phyloP scores from a whole-genome alignment of 1,284 basidiomycete genomes.

The Pyrrhoderma lamaoense region DNA sequence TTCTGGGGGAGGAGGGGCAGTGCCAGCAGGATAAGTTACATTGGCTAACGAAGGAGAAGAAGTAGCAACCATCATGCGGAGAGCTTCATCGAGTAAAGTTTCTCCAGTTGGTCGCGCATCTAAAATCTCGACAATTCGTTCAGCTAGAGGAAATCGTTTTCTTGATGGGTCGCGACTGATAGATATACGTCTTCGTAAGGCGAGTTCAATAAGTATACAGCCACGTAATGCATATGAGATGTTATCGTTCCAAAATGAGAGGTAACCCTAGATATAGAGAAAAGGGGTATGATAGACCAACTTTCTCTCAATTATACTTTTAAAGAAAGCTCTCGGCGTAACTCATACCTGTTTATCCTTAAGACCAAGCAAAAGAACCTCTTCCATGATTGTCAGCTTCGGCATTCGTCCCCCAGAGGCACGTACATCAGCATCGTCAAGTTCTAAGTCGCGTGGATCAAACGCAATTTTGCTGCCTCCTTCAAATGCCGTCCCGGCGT shows the following conservation, averaged over 20 bases:
- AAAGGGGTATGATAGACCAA: background rate
- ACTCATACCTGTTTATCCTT: constrained; percentile 75
- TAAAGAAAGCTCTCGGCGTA: constrained; percentile 23
- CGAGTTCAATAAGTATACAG: constrained; percentile 92
- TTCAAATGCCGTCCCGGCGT: constrained; percentile 74
- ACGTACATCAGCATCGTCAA: constrained; percentile 62
- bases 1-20: constrained; percentile 19
- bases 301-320: background rate
- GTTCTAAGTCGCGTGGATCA: constrained; percentile 87
- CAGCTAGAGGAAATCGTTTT: constrained; percentile 68
- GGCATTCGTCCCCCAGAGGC: constrained; percentile 70
- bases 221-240: constrained; percentile 94
- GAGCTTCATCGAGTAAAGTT: constrained; percentile 91
- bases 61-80: constrained; percentile 75
- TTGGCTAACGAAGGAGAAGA: constrained; percentile 9
- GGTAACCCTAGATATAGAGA: constrained; percentile 60
- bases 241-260: constrained; percentile 98
- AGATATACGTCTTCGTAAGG: constrained; percentile 83
- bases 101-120: constrained; percentile 90
- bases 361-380: constrained; percentile 85
- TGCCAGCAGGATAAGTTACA: background rate
- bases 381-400: constrained; percentile 92
- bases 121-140: constrained; percentile 85
- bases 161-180: constrained; percentile 81
- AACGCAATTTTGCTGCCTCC: constrained; percentile 84